A percentile compares a stretch with the other conserved stretches of the same genome.
Conservation (phyloP, 129 eudicot species). For the Tanacetum coccineum region DNA sequence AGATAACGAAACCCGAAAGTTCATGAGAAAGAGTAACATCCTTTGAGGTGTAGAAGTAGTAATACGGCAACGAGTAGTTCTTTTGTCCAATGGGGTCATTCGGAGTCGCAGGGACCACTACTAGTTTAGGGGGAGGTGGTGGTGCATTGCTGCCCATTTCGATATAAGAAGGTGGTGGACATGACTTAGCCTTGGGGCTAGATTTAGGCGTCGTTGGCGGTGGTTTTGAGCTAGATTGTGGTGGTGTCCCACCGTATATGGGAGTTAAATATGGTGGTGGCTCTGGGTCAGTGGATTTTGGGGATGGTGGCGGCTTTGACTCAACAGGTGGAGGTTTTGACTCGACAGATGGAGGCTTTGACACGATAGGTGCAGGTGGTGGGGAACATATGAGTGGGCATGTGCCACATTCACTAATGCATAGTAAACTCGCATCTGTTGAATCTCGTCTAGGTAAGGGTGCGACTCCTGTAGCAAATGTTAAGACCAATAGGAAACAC, state of each 20-base stretch:
- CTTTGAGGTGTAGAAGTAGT: constrained; percentile 51
- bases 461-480: constrained; percentile 22
- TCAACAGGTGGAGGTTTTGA: constrained; percentile 25
- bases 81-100: constrained; percentile 21
- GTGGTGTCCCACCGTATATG: constrained; percentile 30
- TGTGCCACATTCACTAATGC: constrained; percentile 73
- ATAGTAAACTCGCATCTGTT: constrained; percentile 33
- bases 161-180: constrained; percentile 45
- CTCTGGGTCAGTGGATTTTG: constrained; percentile 20
- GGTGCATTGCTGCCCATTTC: constrained; percentile 33
- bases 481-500: constrained; percentile 20
- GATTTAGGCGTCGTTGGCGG: constrained; percentile 16
- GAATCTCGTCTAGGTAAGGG: constrained; percentile 17
- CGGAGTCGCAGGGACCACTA: constrained; percentile 42
- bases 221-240: constrained; percentile 28
- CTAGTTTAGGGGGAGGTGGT: constrained; percentile 28
- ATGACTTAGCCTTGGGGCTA: constrained; percentile 27
- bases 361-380: constrained; percentile 38
- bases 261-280: constrained; percentile 43
- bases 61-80: constrained; percentile 45
- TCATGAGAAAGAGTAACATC: constrained; percentile 27
- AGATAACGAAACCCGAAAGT: constrained; percentile 3
- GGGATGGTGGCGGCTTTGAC: constrained; percentile 34
- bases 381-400: constrained; percentile 80
- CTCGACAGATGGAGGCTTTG: constrained; percentile 22